Evolutionary conservation across 345 rosid genomes (phyloP), one percentile per base, ranked within the genome.

Genomic region (Heritiera fomes): DNA sequence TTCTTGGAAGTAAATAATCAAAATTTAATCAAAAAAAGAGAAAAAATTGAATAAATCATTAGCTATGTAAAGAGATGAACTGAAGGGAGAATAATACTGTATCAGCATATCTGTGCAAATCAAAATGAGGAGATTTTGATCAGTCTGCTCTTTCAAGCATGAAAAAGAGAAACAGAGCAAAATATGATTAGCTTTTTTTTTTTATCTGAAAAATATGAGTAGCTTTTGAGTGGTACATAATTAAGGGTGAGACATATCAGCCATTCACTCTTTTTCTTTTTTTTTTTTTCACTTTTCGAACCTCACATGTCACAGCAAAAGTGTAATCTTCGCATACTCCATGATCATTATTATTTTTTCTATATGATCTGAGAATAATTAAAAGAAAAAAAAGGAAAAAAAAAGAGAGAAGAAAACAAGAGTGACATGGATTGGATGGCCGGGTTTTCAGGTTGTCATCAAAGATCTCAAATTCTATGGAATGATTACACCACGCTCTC

Each of bases 401-500:
- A 23, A 23, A 23, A 23, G 28, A 23, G 28, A 23, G 28, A 23
- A 23, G 43, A 41, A 32, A 43, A 74, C 8, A 71, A 43, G 63
- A 34, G 81, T 61, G 52, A 72, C 20, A 45, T 65, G 80, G 72
- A 68, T n/a, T 43, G 56, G 50, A 53, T 56, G 55, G 53, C 80
- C 63, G 60, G 75, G 53, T 71, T 80, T 69, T 28, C 56, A 76
- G 80, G 66, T 52, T 76, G 55, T 55, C 49, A 50, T 70, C 49
- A 71, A 62, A 53, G 68, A 64, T 65, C 55, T 77, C 43, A 56
- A 77, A 14, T 72, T 73, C 75, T 3, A 73, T 65, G 64, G 81
- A 81, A 81, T 77, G 38, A 81, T 81, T 73, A 49, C 81, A 72
- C 77, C 80, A 77, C 60, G 74, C 60, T 78, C 61, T 58, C 56